Evolutionary conservation across 768 basidiomycete species (phyloP).

Genomic region (Tricholoma flavovirens): DNA sequence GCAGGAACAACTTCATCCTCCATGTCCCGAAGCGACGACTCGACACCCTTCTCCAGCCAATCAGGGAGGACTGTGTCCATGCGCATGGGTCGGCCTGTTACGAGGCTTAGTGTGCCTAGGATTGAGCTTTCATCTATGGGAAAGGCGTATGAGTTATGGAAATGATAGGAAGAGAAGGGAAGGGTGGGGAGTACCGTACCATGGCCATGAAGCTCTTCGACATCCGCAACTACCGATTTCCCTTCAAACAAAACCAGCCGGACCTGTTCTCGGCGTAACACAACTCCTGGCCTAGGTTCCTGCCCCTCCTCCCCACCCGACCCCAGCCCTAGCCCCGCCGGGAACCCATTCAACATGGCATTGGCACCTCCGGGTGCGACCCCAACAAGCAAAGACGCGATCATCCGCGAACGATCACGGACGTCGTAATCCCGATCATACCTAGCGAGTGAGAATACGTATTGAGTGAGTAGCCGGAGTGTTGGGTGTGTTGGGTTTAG

Average conservation of each 20-base stretch:
- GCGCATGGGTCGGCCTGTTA: constrained; percentile 50
- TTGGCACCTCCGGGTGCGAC: constrained; percentile 22
- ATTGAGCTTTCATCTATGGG: constrained; percentile 31
- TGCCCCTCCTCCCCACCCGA: neutral
- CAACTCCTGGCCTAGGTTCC: constrained; percentile 52
- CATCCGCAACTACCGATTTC: constrained; percentile 45
- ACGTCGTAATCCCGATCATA: constrained; percentile 91
- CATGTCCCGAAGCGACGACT: constrained; percentile 65
- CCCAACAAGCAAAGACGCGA: constrained; percentile 63
- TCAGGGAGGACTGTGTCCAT: constrained; percentile 60
- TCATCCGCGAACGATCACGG: constrained; percentile 81
- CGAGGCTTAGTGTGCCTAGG: constrained; percentile 63
- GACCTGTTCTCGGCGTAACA: constrained; percentile 80
- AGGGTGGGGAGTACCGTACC: neutral
- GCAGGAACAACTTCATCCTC: constrained; percentile 43
- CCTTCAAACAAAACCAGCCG: constrained; percentile 74
- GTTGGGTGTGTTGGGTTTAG: constrained; percentile 50
- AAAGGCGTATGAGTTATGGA: neutral
- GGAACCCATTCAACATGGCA: constrained; percentile 16
- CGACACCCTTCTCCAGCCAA: constrained; percentile 86
- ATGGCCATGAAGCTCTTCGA: constrained; percentile 7
- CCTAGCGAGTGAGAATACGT: constrained; percentile 78
- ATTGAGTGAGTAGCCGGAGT: constrained; percentile 52
- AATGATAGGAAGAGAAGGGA: no score
- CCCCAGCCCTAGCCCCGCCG: no score